These are phyloP conservation scores for Teratosphaeria nubilosa DNA, from an alignment of 2,329 filamentous ascomycete genomes.

Conservation along the genomic window DNA sequence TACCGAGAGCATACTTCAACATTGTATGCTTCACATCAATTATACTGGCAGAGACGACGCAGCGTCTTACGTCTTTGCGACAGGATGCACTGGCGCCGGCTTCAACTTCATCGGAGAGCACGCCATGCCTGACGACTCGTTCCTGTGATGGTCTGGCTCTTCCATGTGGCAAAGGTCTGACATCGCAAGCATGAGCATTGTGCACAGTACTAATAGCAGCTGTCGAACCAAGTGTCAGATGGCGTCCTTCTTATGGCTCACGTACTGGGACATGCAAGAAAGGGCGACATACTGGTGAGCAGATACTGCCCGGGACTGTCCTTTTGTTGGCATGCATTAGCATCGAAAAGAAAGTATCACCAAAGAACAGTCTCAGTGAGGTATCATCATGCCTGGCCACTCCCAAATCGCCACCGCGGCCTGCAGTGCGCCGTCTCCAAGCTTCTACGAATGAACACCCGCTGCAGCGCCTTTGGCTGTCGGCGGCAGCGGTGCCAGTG, in stretches of 20 bases:
- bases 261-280: neutral
- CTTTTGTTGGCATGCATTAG: neutral
- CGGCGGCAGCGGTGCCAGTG: too few relatives aligned
- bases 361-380: neutral
- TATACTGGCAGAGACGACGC: neutral
- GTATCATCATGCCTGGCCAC: neutral
- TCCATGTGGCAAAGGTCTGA: neutral
- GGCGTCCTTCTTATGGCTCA: neutral
- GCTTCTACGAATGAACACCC: neutral
- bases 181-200: neutral
- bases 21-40: neutral
- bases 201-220: neutral
- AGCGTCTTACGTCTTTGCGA: neutral
- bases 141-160: neutral
- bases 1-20: neutral
- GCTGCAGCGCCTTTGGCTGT: neutral
- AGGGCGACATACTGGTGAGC: neutral
- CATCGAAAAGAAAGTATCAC: neutral
- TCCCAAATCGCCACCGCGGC: neutral
- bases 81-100: neutral
- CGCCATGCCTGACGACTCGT: neutral
- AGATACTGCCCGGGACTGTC: neutral
- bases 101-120: neutral
- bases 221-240: neutral
- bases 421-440: neutral